A percentile compares a stretch with the other conserved stretches of the same genome.
These are phyloP conservation scores for Coemansia sp. DNA, from an alignment of 192 early-diverging fungal genomes.

Conservation along the genomic window DNA sequence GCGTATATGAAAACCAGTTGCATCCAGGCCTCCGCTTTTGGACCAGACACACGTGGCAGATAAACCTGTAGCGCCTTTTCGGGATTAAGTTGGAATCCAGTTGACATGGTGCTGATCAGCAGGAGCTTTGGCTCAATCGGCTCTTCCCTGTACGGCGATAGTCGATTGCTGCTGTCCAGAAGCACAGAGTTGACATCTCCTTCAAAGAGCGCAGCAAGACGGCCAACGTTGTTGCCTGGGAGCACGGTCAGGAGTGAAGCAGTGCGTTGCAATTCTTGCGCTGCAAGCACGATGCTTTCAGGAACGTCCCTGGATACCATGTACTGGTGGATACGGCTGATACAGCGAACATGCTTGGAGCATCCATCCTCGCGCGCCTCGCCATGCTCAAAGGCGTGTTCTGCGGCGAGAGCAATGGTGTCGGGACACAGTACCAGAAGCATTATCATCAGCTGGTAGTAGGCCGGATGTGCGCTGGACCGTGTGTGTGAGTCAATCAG, in stretches of 20 bases:
- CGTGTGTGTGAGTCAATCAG: slow-evolving; percentile 63
- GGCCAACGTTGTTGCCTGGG: slow-evolving; percentile 42
- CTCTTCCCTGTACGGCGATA: slow-evolving; percentile 55
- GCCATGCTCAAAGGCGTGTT: slow-evolving; percentile 60
- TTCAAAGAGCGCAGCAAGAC: slow-evolving; percentile 44
- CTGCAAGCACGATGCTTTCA: slow-evolving; percentile 40
- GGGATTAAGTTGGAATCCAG: slow-evolving; percentile 78
- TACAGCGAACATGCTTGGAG: slow-evolving; percentile 41
- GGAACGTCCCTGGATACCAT: slow-evolving; percentile 39
- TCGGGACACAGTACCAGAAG: slow-evolving; percentile 88
- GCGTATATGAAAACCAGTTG: slow-evolving; percentile 80
- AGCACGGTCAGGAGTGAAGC: slow-evolving; percentile 36
- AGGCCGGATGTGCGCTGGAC: slow-evolving; percentile 63
- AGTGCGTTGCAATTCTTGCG: slow-evolving; percentile 43
- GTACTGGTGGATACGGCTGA: slow-evolving; percentile 46
- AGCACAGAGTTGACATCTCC: slow-evolving; percentile 44
- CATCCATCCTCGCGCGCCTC: slow-evolving; percentile 51
- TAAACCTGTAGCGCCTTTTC: slow-evolving; percentile 70
- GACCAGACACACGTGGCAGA: slow-evolving; percentile 69
- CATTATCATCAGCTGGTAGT: slow-evolving; percentile 88
- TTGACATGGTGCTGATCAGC: slow-evolving; percentile 70
- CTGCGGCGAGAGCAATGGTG: slow-evolving; percentile 37
- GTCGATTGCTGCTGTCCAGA: slow-evolving; percentile 48
- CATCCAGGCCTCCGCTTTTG: slow-evolving; percentile 70
- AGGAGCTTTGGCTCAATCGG: slow-evolving; percentile 76